Conservation (phyloP, 805 yeast genomes). For the Blastobotrys robertii region DNA sequence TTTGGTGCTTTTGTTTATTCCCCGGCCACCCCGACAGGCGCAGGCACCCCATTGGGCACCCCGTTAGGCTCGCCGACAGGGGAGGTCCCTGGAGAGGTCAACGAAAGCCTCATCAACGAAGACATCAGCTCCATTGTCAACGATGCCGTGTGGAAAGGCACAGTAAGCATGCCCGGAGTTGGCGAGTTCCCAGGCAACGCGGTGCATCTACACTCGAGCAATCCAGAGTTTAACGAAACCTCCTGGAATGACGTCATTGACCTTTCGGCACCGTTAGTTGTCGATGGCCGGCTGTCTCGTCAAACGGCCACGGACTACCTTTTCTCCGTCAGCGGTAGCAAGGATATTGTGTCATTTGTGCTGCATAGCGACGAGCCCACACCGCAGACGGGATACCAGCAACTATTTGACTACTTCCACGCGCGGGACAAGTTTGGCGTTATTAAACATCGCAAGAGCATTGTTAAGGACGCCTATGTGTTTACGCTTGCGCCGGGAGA, state of each 20-base stretch:
- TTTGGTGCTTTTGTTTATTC: background rate
- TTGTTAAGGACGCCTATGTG: slow-evolving; percentile 57
- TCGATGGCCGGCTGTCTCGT: slow-evolving; percentile 57
- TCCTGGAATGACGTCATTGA: slow-evolving; percentile 20
- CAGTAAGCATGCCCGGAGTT: slow-evolving; percentile 40
- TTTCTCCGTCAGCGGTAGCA: slow-evolving; percentile 30
- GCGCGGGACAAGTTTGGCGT: slow-evolving; percentile 48
- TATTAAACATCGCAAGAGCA: slow-evolving; percentile 28
- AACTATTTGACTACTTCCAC: slow-evolving; percentile 38
- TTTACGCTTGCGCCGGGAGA: slow-evolving; percentile 30
- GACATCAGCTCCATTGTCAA: background rate
- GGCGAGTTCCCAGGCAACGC: slow-evolving; percentile 35
- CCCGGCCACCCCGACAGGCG: no score
- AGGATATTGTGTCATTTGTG: slow-evolving; percentile 46
- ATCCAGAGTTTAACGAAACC: slow-evolving; percentile 15
- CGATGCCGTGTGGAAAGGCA: slow-evolving; percentile 24
- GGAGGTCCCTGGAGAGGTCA: no score
- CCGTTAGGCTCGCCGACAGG: no score
- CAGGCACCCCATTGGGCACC: no score
- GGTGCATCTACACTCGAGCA: slow-evolving; percentile 27
- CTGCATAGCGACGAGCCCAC: slow-evolving; percentile 26
- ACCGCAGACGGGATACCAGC: slow-evolving; percentile 19
- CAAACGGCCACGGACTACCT: slow-evolving; percentile 49
- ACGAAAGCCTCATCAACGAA: no score
- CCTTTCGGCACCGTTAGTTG: slow-evolving; percentile 26